Conservation (phyloP, 176 grass and related monocot genomes). For the Carex scoparia region DNA sequence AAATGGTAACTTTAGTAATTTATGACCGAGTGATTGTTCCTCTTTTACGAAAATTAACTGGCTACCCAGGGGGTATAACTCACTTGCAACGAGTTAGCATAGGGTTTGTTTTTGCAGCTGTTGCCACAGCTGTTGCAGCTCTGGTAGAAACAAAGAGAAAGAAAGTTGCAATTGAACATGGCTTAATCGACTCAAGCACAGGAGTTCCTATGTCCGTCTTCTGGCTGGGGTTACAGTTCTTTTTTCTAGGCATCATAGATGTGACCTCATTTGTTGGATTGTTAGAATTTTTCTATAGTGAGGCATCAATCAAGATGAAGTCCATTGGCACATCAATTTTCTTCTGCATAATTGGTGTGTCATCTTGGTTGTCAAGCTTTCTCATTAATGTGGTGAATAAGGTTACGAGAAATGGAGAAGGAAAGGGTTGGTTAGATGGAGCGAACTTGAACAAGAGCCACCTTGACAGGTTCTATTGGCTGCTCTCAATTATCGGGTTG, state of each 20-base stretch:
- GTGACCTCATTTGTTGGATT: constrained; percentile 61
- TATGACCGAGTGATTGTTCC: constrained; percentile 48
- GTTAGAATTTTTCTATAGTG: constrained; percentile 76
- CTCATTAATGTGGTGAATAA: constrained; percentile 49
- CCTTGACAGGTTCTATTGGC: constrained; percentile 67
- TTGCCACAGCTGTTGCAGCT: constrained; percentile 36
- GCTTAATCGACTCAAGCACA: neutral
- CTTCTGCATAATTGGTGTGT: constrained; percentile 50
- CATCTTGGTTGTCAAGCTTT: constrained; percentile 47
- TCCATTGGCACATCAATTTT: constrained; percentile 54
- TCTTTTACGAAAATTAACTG: constrained; percentile 34
- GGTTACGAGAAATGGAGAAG: constrained; percentile 13
- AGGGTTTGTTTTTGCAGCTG: constrained; percentile 31
- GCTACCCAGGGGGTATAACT: constrained; percentile 33
- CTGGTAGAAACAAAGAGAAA: constrained; percentile 42
- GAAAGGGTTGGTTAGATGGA: constrained; percentile 42
- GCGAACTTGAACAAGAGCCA: constrained; percentile 31
- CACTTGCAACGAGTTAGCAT: constrained; percentile 58
- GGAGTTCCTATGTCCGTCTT: constrained; percentile 38
- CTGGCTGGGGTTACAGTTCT: constrained; percentile 65
- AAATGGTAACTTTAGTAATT: constrained; percentile 39
- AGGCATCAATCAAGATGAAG: constrained; percentile 56
- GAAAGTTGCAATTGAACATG: neutral
- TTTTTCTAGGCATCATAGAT: constrained; percentile 52
- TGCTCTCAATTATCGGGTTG: constrained; percentile 34